Conservation (phyloP, 257 asterid genomes). For the Plantago ovata region DNA sequence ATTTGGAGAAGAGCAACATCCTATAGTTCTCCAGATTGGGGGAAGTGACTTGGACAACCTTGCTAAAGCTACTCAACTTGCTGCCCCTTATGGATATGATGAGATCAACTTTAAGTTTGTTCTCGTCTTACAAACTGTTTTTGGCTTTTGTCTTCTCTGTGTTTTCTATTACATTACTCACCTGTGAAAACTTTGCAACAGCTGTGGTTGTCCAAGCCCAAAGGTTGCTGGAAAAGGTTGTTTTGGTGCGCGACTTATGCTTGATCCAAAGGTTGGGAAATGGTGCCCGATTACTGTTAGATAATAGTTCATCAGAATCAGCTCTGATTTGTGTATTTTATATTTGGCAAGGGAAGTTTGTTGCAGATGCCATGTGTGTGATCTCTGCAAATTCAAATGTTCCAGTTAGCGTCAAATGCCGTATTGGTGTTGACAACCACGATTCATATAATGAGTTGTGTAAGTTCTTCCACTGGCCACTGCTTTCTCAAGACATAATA, state of each 20-base stretch:
- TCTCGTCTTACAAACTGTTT: slow-evolving; percentile 12
- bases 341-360: slow-evolving; percentile 52
- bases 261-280: slow-evolving; percentile 83
- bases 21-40: slow-evolving; percentile 94
- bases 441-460: slow-evolving; percentile 91
- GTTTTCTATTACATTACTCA: slow-evolving; percentile 20
- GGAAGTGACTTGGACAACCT: slow-evolving; percentile 83
- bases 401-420: slow-evolving; percentile 94
- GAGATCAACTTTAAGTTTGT: slow-evolving; percentile 92
- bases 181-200: slow-evolving; percentile 31
- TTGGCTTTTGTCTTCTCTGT: slow-evolving; percentile 6
- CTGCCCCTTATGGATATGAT: slow-evolving; percentile 82
- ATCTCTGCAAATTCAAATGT: slow-evolving; percentile 82
- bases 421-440: slow-evolving; percentile 87
- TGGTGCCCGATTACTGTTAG: slow-evolving; percentile 18
- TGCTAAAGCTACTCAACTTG: slow-evolving; percentile 86
- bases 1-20: slow-evolving; percentile 89
- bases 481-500: slow-evolving; percentile 6
- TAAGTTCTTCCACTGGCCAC: slow-evolving; percentile 41
- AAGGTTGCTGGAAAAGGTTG: slow-evolving; percentile 98
- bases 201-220: slow-evolving; percentile 97
- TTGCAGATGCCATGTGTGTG: slow-evolving; percentile 93
- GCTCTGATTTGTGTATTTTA: slow-evolving; percentile 37
- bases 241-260: slow-evolving; percentile 92
- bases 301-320: slow-evolving; percentile 16